These are phyloP conservation scores for Pseudoturritis turrita DNA, from an alignment of 345 rosid species.

Conservation along the genomic window DNA sequence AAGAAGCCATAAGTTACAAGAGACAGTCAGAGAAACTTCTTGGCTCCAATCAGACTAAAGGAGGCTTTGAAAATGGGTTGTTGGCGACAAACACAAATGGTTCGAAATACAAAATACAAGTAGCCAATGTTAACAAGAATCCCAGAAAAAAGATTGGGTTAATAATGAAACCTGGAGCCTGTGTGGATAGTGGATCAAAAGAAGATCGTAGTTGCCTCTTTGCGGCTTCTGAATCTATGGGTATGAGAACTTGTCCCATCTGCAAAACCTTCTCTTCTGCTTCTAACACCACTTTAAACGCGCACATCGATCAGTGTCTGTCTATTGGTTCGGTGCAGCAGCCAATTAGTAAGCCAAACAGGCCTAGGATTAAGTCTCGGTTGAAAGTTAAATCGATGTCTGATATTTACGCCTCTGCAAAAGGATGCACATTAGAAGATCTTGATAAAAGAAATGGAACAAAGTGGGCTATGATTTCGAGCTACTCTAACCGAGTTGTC, in stretches of 20 bases:
- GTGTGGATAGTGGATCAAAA: slow-evolving; percentile 38
- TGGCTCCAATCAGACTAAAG: slow-evolving; percentile 1
- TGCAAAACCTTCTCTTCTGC: slow-evolving; percentile 95
- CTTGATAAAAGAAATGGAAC: slow-evolving; percentile 35
- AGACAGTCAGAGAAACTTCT: slow-evolving; percentile 11
- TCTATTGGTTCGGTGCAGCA: slow-evolving; percentile 55
- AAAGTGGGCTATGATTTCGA: slow-evolving; percentile 35
- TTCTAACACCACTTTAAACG: slow-evolving; percentile 96
- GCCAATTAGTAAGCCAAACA: slow-evolving; percentile 50
- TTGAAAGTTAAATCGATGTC: slow-evolving; percentile 63
- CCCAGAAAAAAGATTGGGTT: slow-evolving; percentile 63
- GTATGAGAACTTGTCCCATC: slow-evolving; percentile 86
- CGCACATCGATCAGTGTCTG: slow-evolving; percentile 97
- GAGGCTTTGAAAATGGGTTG: slow-evolving; percentile 44
- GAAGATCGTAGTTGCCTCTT: slow-evolving; percentile 47
- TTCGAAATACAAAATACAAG: slow-evolving; percentile 54
- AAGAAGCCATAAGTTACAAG: not conserved
- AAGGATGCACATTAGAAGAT: slow-evolving; percentile 39
- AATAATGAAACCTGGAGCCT: slow-evolving; percentile 60
- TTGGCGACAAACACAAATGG: slow-evolving; percentile 24
- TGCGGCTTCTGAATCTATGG: slow-evolving; percentile 39
- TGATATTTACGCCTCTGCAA: slow-evolving; percentile 71
- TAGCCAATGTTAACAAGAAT: slow-evolving; percentile 32
- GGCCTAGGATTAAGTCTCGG: slow-evolving; percentile 66
- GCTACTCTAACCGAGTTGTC: slow-evolving; percentile 39